Conservation (phyloP, 2,329 filamentous ascomycete species). For the Pseudocercospora fuligena region DNA sequence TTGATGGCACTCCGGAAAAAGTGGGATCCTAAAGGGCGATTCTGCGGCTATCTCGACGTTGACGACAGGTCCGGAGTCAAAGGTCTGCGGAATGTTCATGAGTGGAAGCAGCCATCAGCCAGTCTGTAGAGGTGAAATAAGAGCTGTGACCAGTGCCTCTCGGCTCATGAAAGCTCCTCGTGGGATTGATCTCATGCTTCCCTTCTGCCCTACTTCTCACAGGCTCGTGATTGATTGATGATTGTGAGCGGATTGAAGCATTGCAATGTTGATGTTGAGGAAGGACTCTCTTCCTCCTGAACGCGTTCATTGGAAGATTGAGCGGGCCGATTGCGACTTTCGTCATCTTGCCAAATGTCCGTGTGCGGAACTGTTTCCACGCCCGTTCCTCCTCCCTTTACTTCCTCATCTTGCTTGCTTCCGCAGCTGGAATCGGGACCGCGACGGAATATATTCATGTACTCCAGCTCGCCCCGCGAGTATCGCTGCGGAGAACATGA, state of each 20-base stretch:
- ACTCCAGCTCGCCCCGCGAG: constrained; percentile 1
- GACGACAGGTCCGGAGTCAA: constrained; percentile 49
- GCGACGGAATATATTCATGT: constrained; percentile 15
- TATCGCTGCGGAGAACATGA: background rate
- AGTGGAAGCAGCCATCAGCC: constrained; percentile 5
- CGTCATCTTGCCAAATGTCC: no score
- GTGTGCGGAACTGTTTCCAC: background rate
- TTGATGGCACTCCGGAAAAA: constrained; percentile 51
- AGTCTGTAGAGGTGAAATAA: background rate
- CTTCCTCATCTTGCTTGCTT: background rate
- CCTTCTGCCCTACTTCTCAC: no score
- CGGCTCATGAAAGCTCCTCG: no score
- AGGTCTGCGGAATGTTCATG: constrained; percentile 47
- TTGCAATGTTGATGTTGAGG: no score
- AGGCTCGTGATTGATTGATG: no score
- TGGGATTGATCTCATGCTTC: no score
- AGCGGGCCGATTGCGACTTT: no score
- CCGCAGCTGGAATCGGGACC: constrained; percentile 8
- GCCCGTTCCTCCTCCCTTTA: background rate
- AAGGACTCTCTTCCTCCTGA: no score
- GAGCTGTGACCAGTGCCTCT: background rate
- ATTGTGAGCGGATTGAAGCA: no score
- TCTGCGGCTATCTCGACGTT: constrained; percentile 54
- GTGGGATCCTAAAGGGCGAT: constrained; percentile 51
- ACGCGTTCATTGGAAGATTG: no score